A percentile compares a stretch with the other conserved stretches of the same genome.
Evolutionary conservation across 140 eudicot species (phyloP).

Genomic region (Anethum foeniculum): DNA sequence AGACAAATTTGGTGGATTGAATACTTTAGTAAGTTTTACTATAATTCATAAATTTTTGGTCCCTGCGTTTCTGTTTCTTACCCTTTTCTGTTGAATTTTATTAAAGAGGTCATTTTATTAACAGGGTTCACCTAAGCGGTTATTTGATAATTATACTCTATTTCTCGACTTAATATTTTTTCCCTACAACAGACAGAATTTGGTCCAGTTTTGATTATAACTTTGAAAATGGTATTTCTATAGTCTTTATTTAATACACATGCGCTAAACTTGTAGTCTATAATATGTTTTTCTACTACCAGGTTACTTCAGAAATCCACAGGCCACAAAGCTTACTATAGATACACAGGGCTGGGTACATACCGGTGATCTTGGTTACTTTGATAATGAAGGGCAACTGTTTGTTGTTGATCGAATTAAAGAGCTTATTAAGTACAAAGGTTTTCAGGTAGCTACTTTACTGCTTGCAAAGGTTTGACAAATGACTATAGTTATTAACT

Average conservation of each 20-base stretch:
- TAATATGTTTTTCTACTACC: neutral
- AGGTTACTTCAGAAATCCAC: conserved; percentile 74
- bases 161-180: too few relatives aligned
- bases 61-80: neutral
- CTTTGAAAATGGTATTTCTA: neutral
- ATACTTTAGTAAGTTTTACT: neutral
- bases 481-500: neutral
- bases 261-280: neutral
- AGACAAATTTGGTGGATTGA: neutral
- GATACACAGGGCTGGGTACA: conserved; percentile 76
- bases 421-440: conserved; percentile 88
- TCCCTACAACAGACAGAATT: neutral
- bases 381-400: conserved; percentile 74
- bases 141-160: neutral
- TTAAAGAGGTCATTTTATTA: neutral
- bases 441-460: conserved; percentile 60
- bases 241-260: neutral
- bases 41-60: neutral
- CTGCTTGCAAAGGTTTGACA: neutral
- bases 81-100: neutral
- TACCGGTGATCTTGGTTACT: conserved; percentile 91
- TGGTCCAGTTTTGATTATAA: neutral
- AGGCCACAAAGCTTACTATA: conserved; percentile 80
- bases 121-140: neutral
- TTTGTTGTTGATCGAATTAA: conserved; percentile 80